Evolutionary conservation across 2,329 filamentous ascomycete species (phyloP), one percentile per base, ranked within the genome.

Genomic region (Xylariaceae sp.): DNA sequence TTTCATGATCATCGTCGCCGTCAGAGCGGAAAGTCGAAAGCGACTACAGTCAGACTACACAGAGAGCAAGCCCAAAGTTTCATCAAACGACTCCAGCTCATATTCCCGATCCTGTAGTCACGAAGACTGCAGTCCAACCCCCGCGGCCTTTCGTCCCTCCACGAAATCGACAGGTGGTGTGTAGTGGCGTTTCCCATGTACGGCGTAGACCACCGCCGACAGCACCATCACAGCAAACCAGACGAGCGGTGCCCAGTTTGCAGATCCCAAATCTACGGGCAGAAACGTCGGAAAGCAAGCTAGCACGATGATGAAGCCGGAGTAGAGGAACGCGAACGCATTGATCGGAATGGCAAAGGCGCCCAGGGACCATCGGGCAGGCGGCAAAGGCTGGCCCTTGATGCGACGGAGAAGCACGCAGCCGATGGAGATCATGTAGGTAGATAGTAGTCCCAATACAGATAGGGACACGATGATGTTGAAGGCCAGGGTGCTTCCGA

Each of bases 401-500:
- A 29, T 9, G 9, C 26, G 26, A 9, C n/a, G 9, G 26, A 29
- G 26, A n/a, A 29, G n/a, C 9, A 29, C 26, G 26, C 69, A 66
- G n/a, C 59, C 47, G 34, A 71, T 64, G 24, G 69, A 69, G 33
- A 76, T 62, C 39, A 77, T 65, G 51, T 78, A 78, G 15, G 71
- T 73, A 16, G 67, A 66, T 37, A 77, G 69, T 13, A 78, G 64
- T 2, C 71, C 68, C 26, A 65, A 69, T 38, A 74, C 64, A 19
- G 68, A 68, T 11, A 79, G 63, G 1, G 72, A 76, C n/a, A 72
- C 65, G 47, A 78, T 68, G 42, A 69, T 72, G 50, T 76, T 72
- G 56, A 78, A 74, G 4, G 73, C 74, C 6, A 67, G 64, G 2
- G 64, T 59, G n/a, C 67, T 74, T 30, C 69, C 73, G 41, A 76